These are phyloP conservation scores for Noccaea caerulescens DNA, from an alignment of 345 rosid genomes.

Conservation along the genomic window DNA sequence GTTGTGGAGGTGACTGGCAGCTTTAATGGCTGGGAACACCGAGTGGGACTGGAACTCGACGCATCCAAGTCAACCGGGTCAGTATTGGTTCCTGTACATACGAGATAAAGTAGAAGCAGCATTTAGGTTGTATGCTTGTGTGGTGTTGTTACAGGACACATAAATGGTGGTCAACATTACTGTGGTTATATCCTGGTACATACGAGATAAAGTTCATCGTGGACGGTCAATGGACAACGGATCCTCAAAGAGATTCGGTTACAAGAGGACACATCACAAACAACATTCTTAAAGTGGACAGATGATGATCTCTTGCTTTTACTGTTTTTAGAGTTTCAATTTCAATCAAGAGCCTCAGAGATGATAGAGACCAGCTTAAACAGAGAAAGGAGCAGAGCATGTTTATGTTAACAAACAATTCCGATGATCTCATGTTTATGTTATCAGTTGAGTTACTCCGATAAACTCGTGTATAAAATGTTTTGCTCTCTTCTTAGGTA, in stretches of 20 bases:
- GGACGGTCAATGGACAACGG: conserved; percentile 78
- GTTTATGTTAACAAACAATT: background rate
- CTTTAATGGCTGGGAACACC: conserved; percentile 94
- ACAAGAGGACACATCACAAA: conserved; percentile 62
- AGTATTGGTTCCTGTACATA: conserved; percentile 33
- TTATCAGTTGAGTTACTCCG: background rate
- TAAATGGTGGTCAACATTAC: conserved; percentile 67
- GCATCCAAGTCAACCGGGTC: conserved; percentile 48
- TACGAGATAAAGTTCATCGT: conserved; percentile 93
- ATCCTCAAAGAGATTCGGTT: conserved; percentile 66
- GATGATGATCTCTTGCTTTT: conserved; percentile 34
- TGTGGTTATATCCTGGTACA: conserved; percentile 95
- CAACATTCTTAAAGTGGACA: conserved; percentile 70
- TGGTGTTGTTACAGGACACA: conserved; percentile 57
- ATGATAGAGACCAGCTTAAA: conserved; percentile 1
- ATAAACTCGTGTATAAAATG: background rate
- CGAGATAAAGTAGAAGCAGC: conserved; percentile 2
- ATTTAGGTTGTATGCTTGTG: background rate
- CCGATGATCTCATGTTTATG: conserved; percentile 1
- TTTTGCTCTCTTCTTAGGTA: conserved; percentile 8
- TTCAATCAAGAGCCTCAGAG: conserved; percentile 13
- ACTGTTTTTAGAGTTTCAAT: background rate
- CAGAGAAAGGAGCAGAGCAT: conserved; percentile 16
- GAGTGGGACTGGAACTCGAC: conserved; percentile 75
- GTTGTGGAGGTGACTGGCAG: conserved; percentile 93